Conservation (phyloP, 177 flowering plant genomes). For the Tripterygium wilfordii region DNA sequence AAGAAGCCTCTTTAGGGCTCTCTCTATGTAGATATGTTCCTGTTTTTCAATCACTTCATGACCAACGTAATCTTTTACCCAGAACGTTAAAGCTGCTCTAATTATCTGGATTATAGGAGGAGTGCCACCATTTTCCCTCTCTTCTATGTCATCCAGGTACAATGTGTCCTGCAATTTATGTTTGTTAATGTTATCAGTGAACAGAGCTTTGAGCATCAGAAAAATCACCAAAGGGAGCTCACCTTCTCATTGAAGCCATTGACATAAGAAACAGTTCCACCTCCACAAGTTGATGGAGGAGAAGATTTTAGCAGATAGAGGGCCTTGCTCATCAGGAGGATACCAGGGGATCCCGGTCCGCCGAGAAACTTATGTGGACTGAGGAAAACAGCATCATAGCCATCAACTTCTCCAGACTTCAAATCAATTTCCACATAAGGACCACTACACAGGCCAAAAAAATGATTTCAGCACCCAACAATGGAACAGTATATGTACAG, state of each 20-base stretch:
- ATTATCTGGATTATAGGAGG: constrained; percentile 64
- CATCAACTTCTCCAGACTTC: constrained; percentile 61
- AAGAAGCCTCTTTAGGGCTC: constrained; percentile 54
- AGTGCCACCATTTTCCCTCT: constrained; percentile 81
- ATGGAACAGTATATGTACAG: no score
- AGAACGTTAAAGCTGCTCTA: constrained; percentile 74
- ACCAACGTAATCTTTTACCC: constrained; percentile 78
- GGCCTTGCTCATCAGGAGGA: constrained; percentile 61
- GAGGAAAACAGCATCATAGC: constrained; percentile 70
- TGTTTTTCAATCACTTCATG: constrained; percentile 32
- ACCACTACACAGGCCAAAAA: constrained; percentile 41
- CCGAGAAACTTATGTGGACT: constrained; percentile 78
- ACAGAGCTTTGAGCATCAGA: not conserved
- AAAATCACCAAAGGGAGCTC: not conserved
- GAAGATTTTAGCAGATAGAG: constrained; percentile 45
- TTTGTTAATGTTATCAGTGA: not conserved
- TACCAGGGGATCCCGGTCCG: constrained; percentile 74
- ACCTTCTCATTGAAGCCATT: constrained; percentile 57
- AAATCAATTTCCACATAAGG: constrained; percentile 64
- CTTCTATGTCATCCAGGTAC: constrained; percentile 61
- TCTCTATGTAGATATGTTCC: constrained; percentile 31
- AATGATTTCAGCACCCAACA: no score
- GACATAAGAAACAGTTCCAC: constrained; percentile 73
- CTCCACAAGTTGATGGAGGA: constrained; percentile 85
- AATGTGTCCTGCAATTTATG: constrained; percentile 50